Conservation (phyloP, 1,284 basidiomycete genomes). For the Fistulina hepatica region DNA sequence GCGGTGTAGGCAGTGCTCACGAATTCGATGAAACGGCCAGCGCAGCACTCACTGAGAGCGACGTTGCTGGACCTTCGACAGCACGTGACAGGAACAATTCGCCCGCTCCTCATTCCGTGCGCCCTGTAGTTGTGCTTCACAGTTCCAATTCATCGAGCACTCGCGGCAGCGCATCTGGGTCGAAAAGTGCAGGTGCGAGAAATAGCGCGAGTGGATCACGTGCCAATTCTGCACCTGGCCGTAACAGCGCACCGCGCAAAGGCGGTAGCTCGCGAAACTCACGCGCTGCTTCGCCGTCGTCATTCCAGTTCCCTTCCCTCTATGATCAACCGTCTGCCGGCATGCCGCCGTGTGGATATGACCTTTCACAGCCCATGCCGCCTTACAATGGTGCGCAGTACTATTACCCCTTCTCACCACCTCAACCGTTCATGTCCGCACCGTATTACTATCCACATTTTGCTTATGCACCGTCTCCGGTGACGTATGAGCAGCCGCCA, state of each 20-base stretch:
- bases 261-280: conserved; percentile 55
- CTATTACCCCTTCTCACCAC: conserved; percentile 26
- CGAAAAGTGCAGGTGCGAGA: too few relatives aligned
- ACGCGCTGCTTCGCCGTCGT: conserved; percentile 53
- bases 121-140: too few relatives aligned
- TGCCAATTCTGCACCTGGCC: conserved; percentile 36
- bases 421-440: conserved; percentile 15
- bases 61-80: conserved; percentile 53
- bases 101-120: too few relatives aligned
- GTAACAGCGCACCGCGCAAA: conserved; percentile 37
- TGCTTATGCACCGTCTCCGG: conserved; percentile 10
- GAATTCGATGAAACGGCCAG: conserved; percentile 57
- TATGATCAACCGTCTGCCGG: conserved; percentile 46
- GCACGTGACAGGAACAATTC: conserved; percentile 37
- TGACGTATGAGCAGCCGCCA: too few relatives aligned
- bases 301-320: conserved; percentile 57
- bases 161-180: too few relatives aligned
- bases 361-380: conserved; percentile 23
- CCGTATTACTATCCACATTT: conserved; percentile 19
- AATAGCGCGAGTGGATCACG: conserved; percentile 33
- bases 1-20: conserved; percentile 44
- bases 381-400: conserved; percentile 28
- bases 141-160: too few relatives aligned
- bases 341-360: conserved; percentile 22
- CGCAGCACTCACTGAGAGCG: conserved; percentile 66